A percentile compares a stretch with the other conserved stretches of the same genome.
Conservation (phyloP, 2,329 filamentous ascomycete genomes). For the Verticillium nubilum region DNA sequence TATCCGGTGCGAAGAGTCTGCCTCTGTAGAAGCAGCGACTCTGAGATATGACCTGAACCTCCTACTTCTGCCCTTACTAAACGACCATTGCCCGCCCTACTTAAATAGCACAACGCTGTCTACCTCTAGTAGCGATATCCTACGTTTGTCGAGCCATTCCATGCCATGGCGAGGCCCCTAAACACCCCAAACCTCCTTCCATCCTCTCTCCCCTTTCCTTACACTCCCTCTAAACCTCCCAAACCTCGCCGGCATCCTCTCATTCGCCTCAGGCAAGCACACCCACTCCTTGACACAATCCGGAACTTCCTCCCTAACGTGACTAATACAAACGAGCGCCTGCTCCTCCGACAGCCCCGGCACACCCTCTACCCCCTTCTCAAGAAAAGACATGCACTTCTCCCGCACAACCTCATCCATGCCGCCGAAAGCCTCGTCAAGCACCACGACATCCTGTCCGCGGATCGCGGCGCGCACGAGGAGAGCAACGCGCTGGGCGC, state of each 20-base stretch:
- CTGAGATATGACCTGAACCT: too few relatives aligned
- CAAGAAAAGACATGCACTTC: conserved; percentile 79
- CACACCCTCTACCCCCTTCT: conserved; percentile 55
- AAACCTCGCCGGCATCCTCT: conserved; percentile 54
- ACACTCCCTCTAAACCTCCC: conserved; percentile 60
- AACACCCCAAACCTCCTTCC: conserved; percentile 60
- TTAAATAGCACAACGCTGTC: too few relatives aligned
- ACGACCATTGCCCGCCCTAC: too few relatives aligned
- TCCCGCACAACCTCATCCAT: conserved; percentile 80
- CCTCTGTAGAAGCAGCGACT: too few relatives aligned
- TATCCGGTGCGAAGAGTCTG: too few relatives aligned
- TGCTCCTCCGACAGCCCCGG: conserved; percentile 63
- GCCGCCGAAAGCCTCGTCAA: conserved; percentile 84
- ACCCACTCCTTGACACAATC: conserved; percentile 79
- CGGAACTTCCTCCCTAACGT: conserved; percentile 86
- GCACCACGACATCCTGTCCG: conserved; percentile 72
- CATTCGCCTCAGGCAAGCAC: conserved; percentile 72
- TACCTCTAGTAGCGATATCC: too few relatives aligned
- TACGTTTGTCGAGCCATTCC: not conserved
- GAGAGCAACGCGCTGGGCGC: conserved; percentile 76
- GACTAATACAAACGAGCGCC: conserved; percentile 86
- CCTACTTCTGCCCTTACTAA: too few relatives aligned
- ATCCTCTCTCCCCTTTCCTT: conserved; percentile 49
- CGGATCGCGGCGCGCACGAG: conserved; percentile 81
- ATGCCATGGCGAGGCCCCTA: too few relatives aligned